These are phyloP conservation scores for Boletus reticuloceps DNA, from an alignment of 768 basidiomycete genomes.

Conservation along the genomic window DNA sequence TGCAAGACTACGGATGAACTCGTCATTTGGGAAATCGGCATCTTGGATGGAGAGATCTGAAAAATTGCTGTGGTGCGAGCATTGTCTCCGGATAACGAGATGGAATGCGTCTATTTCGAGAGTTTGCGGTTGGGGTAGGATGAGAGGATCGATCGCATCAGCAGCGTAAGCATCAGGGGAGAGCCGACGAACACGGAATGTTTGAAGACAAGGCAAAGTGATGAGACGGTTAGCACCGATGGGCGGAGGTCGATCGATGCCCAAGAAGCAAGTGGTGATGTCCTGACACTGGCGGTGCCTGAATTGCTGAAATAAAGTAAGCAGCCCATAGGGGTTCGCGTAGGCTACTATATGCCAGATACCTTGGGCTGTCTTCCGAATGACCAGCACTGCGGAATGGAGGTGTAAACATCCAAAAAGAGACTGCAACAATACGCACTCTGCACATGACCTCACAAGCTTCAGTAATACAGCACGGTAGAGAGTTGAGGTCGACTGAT, in stretches of 20 bases:
- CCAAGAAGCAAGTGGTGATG: slow-evolving; percentile 18
- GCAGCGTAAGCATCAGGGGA: neutral
- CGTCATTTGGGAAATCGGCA: slow-evolving; percentile 15
- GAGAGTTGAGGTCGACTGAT: neutral
- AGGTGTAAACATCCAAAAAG: too few relatives aligned
- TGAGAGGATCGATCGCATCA: slow-evolving; percentile 5
- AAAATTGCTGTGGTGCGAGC: slow-evolving; percentile 11
- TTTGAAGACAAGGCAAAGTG: slow-evolving; percentile 12
- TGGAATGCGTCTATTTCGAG: slow-evolving; percentile 15
- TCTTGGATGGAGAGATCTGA: slow-evolving; percentile 12
- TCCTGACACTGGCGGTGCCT: slow-evolving; percentile 9
- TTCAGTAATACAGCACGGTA: too few relatives aligned
- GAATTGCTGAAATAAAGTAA: slow-evolving; percentile 4
- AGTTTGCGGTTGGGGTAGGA: slow-evolving; percentile 16
- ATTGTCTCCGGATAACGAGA: neutral
- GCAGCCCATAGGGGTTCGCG: too few relatives aligned
- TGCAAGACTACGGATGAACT: slow-evolving; percentile 18
- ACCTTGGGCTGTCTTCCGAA: too few relatives aligned
- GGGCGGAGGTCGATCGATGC: slow-evolving; percentile 1
- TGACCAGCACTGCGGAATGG: too few relatives aligned
- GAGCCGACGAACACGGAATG: slow-evolving; percentile 18
- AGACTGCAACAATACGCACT: too few relatives aligned
- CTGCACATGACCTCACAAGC: too few relatives aligned
- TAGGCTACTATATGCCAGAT: too few relatives aligned
- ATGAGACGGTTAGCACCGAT: neutral